Evolutionary conservation across 805 yeast species (phyloP).

Genomic region (Pichia phayaonensis): DNA sequence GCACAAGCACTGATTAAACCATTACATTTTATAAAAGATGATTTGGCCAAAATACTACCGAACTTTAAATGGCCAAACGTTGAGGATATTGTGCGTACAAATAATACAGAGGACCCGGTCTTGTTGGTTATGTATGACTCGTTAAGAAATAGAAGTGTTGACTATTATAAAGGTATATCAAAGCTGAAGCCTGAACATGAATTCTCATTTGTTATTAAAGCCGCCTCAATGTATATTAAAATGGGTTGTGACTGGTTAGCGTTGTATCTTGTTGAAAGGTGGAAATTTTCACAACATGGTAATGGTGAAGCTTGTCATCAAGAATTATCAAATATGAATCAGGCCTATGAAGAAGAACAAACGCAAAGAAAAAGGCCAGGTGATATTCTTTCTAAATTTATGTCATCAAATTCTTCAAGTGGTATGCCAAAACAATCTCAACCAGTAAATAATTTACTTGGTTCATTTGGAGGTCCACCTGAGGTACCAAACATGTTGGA

Average conservation of each 20-base stretch:
- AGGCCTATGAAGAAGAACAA: background rate
- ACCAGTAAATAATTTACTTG: background rate
- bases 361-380: constrained; percentile 8
- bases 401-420: background rate
- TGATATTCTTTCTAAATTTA: constrained; percentile 13
- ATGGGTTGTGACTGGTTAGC: constrained; percentile 91
- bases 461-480: background rate
- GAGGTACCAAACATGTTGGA: background rate
- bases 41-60: constrained; percentile 23
- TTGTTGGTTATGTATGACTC: constrained; percentile 56
- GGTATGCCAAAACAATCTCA: background rate
- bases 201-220: constrained; percentile 51
- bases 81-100: constrained; percentile 29
- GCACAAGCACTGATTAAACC: constrained; percentile 59
- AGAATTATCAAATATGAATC: background rate
- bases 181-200: constrained; percentile 42
- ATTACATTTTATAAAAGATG: constrained; percentile 33
- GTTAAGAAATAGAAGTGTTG: constrained; percentile 45
- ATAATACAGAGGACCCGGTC: constrained; percentile 66
- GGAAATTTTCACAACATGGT: constrained; percentile 45
- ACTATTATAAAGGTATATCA: constrained; percentile 43
- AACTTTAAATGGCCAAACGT: constrained; percentile 28
- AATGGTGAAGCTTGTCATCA: background rate
- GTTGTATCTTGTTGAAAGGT: constrained; percentile 50
- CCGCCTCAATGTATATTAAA: constrained; percentile 59